Percentiles rank a stretch among this genome's conserved stretches.
Conservation (phyloP, 768 basidiomycete species). For the Suillus fuscotomentosus region DNA sequence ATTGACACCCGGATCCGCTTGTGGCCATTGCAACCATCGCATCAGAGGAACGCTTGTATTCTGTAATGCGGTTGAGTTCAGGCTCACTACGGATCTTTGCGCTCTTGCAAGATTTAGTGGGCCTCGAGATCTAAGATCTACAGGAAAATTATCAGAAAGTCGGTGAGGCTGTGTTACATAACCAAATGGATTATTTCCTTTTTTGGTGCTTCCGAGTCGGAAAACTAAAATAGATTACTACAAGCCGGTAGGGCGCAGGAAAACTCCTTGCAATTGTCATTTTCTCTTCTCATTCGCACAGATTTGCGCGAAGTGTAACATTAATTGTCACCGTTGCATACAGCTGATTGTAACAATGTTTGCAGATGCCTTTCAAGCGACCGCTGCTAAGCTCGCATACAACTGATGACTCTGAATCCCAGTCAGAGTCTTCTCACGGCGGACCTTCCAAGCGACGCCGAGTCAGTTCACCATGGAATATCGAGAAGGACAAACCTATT, state of each 20-base stretch:
- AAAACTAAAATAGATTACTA: not conserved
- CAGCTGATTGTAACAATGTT: not conserved
- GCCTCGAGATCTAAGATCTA: not conserved
- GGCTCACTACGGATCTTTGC: not conserved
- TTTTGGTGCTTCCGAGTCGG: not conserved
- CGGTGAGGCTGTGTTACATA: not conserved
- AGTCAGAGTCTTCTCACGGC: not conserved
- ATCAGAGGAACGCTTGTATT: not conserved
- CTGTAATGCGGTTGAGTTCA: not conserved
- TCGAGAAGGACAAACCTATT: conserved; percentile 9
- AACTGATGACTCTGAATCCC: not conserved
- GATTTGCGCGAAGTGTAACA: not conserved
- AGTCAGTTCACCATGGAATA: conserved; percentile 3
- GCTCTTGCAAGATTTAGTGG: not conserved
- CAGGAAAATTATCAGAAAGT: not conserved
- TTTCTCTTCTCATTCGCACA: conserved; percentile 1
- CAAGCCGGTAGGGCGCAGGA: not conserved
- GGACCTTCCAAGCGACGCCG: conserved; percentile 14
- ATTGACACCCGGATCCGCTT: not conserved
- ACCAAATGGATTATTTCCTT: not conserved
- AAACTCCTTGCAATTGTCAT: not conserved
- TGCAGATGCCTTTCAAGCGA: conserved; percentile 2
- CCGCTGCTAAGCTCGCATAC: not conserved
- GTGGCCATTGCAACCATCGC: not conserved
- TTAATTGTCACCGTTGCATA: not conserved